Base-by-base conservation (phyloP, 257 asterid genomes). In the Gentiana straminea region DNA sequence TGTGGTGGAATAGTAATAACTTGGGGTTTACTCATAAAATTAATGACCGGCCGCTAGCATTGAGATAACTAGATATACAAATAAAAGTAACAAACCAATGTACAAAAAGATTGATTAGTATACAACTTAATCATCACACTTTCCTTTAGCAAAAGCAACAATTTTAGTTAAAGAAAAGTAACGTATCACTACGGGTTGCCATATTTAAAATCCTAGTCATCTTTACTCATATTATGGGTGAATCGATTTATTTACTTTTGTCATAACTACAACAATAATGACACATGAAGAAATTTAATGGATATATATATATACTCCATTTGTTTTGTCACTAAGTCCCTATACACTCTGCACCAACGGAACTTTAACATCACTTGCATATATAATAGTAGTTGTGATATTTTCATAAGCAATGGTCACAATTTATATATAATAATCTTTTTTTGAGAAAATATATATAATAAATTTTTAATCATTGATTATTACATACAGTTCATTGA, bases 121-220 rank as follows among this genome's bases (percentile, higher is more conserved):
- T 60, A 59, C 63, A 58, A 73, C 75, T 75, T 79, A 67, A 71
- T 51, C 61, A 32, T 46, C 75, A 76, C 75, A 49, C 73, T 60
- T 24, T 24, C 65, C 69, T 51, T 60, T 54, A 1, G 4, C 8
- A 39, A 7, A 59, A 35, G 10, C 13, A 54, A 68, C 32, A 44
- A 5, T 32, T 24, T 51, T n/a, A 43, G 7, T 53, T 13, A 64
- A 33, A 35, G 50, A 62, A 49, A 58, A 11, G 4, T 45, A 1
- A 34, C 9, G 3, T 44, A 34, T 64, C 61, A 68, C 65, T 64
- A 60, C 51, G 44, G 15, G 36, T 24, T 53, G 24, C 52, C 53
- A 66, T 52, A 65, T 37, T 24, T 24, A 55, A 55, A 5, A 2
- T 55, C 36, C 60, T 38, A 52, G 41, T 59, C 61, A 58, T 36